A percentile compares a stretch with the other conserved stretches of the same genome.
These are phyloP conservation scores for Fusarium sterilihyphosum DNA, from an alignment of 2,329 filamentous ascomycete species.

Conservation along the genomic window DNA sequence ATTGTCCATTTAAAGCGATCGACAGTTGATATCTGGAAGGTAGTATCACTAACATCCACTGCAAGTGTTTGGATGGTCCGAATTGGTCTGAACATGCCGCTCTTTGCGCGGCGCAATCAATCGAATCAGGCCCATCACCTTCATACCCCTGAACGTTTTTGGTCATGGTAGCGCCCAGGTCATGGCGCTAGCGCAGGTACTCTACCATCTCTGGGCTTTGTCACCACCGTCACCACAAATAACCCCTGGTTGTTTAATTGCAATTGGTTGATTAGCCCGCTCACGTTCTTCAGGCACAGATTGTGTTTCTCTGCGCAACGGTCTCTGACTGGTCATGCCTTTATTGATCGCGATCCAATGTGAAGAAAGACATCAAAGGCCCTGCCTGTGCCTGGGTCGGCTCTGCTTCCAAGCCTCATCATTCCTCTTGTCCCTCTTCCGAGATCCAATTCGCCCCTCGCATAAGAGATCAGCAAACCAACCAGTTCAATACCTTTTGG, in stretches of 20 bases:
- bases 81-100: slow-evolving; percentile 12
- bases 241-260: slow-evolving; percentile 8
- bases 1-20: neutral
- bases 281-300: slow-evolving; percentile 24
- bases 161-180: slow-evolving; percentile 16
- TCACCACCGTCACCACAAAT: slow-evolving; percentile 35
- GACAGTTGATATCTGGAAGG: slow-evolving; percentile 7
- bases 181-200: slow-evolving; percentile 34
- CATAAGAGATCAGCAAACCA: slow-evolving; percentile 12
- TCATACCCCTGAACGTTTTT: slow-evolving; percentile 13
- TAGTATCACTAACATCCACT: slow-evolving; percentile 13
- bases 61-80: neutral
- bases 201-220: slow-evolving; percentile 15
- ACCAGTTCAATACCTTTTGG: neutral
- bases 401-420: slow-evolving; percentile 13
- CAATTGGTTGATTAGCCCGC: slow-evolving; percentile 22
- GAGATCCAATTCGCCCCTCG: slow-evolving; percentile 5
- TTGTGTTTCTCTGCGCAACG: slow-evolving; percentile 12
- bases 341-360: slow-evolving; percentile 8
- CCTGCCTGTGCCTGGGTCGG: neutral
- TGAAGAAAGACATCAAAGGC: slow-evolving; percentile 2
- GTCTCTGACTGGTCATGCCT: slow-evolving; percentile 2
- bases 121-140: neutral
- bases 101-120: slow-evolving; percentile 21
- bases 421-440: slow-evolving; percentile 15